Evolutionary conservation across 768 basidiomycete species (phyloP).

Genomic region (Tremella fuciformis): DNA sequence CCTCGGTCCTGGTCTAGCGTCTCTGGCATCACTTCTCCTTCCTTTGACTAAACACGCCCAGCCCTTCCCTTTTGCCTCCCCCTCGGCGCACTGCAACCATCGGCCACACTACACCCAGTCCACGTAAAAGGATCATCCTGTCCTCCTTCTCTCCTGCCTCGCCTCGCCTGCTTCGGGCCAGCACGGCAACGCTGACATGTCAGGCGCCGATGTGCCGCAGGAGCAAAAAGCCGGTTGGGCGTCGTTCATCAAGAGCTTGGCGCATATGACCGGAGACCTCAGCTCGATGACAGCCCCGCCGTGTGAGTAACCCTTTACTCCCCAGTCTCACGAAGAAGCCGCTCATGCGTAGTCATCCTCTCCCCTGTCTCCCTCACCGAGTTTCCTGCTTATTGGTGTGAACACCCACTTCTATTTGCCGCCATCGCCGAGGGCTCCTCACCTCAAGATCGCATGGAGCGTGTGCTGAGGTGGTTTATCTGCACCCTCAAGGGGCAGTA

Average conservation of each 20-base stretch:
- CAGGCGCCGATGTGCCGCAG: conserved; percentile 63
- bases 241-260: conserved; percentile 81
- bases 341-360: conserved; percentile 62
- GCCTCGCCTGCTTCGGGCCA: too few relatives aligned
- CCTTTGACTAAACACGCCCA: too few relatives aligned
- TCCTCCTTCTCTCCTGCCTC: too few relatives aligned
- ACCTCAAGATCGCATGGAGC: conserved; percentile 69
- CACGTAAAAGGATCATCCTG: not conserved
- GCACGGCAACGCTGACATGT: conserved; percentile 7
- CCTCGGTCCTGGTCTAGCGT: too few relatives aligned
- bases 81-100: too few relatives aligned
- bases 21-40: too few relatives aligned
- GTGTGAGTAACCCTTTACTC: conserved; percentile 32
- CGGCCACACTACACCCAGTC: not conserved
- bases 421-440: conserved; percentile 74
- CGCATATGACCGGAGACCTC: conserved; percentile 82
- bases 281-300: conserved; percentile 58
- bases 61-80: too few relatives aligned
- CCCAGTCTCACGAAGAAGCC: not conserved
- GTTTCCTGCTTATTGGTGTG: conserved; percentile 97
- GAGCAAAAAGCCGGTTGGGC: conserved; percentile 84
- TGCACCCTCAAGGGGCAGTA: conserved; percentile 88
- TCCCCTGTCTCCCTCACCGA: conserved; percentile 87
- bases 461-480: conserved; percentile 94
- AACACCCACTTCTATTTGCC: conserved; percentile 84